Evolutionary conservation across 495 filamentous ascomycete genomes (phyloP), one percentile per base, ranked within the genome.

Genomic region (Patellaria atrata): DNA sequence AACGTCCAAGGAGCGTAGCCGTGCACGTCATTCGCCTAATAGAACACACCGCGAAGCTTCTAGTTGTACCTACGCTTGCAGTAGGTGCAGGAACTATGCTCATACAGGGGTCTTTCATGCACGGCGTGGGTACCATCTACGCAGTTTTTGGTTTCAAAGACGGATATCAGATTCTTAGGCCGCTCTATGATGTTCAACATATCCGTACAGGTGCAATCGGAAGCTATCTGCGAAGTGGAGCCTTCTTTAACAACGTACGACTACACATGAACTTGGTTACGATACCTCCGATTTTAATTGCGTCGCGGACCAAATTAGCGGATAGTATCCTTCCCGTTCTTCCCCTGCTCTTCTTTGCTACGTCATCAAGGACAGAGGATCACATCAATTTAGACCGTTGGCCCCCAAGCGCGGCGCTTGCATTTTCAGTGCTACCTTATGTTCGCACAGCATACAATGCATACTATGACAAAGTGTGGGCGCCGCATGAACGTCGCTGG

Each of bases 351-450:
- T 77, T 75, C 49, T 70, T 75, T 48, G 65, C 65, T 9, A 64
- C 62, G 8, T 59, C 41, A 1, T 36, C 44, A 0, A 55, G 53
- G 23, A 61, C 64, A 0, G 39, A 53, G 5, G 54, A 63, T 8
- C 57, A 64, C n/a, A 47, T 62, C 8, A 55, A 61, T 4, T 40
- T 62, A 8, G 53, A 62, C 13, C 40, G 65, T 11, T 92, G 82
- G 82, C 82, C 82, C 10, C 80, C 80, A 0, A 80, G 72, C 15
- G 68, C 77, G 2, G 64, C 70, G n/a, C 69, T 81, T 63, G 73
- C 74, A 11, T 60, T 89, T 38, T 63, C 72, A 0, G 48, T 75
- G 2, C 62, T 86, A 24, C 82, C 82, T 1, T 72, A 72, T 35
- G 40, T 85, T 19, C 73, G 79, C 23, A 60, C 69, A 14, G 59